A percentile compares a stretch with the other conserved stretches of the same genome.
Conservation (phyloP, 352 stramenopile genomes). For the Peronosclerospora sorghi region DNA sequence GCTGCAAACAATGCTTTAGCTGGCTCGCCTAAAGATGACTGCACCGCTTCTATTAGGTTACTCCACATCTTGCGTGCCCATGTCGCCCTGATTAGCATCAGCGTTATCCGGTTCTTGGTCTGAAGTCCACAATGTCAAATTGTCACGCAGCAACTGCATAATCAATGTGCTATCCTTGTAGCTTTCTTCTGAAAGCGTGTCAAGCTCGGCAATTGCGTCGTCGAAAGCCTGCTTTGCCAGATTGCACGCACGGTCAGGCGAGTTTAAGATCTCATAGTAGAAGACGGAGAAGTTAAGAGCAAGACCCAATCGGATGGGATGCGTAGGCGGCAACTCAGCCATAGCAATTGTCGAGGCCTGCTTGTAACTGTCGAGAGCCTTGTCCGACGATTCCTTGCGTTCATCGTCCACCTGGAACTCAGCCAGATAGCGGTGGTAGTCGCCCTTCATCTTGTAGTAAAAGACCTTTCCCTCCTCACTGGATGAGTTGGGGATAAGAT, state of each 20-base stretch:
- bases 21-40: slow-evolving; percentile 11
- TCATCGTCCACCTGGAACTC: slow-evolving; percentile 96
- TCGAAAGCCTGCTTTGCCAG: slow-evolving; percentile 97
- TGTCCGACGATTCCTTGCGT: slow-evolving; percentile 89
- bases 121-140: slow-evolving; percentile 98
- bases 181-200: slow-evolving; percentile 97
- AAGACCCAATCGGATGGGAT: slow-evolving; percentile 97
- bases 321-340: slow-evolving; percentile 93
- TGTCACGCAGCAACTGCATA: slow-evolving; percentile 99
- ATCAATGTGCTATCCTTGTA: slow-evolving; percentile 99
- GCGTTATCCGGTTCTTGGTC: slow-evolving; percentile 89
- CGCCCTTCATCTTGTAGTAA: slow-evolving; percentile 99
- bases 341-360: slow-evolving; percentile 87
- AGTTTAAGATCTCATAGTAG: slow-evolving; percentile 99
- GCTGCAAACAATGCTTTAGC: slow-evolving; percentile 3
- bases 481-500: slow-evolving; percentile 95
- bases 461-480: slow-evolving; percentile 98
- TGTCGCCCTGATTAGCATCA: slow-evolving; percentile 84
- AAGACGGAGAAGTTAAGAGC: slow-evolving; percentile 99
- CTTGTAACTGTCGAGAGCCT: slow-evolving; percentile 72
- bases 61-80: slow-evolving; percentile 78
- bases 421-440: slow-evolving; percentile 99
- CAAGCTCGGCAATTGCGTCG: slow-evolving; percentile 98
- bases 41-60: slow-evolving; percentile 13
- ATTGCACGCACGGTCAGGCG: slow-evolving; percentile 87